Evolutionary conservation across 805 yeast species (phyloP).

Genomic region (Metschnikowia cerradonensis): DNA sequence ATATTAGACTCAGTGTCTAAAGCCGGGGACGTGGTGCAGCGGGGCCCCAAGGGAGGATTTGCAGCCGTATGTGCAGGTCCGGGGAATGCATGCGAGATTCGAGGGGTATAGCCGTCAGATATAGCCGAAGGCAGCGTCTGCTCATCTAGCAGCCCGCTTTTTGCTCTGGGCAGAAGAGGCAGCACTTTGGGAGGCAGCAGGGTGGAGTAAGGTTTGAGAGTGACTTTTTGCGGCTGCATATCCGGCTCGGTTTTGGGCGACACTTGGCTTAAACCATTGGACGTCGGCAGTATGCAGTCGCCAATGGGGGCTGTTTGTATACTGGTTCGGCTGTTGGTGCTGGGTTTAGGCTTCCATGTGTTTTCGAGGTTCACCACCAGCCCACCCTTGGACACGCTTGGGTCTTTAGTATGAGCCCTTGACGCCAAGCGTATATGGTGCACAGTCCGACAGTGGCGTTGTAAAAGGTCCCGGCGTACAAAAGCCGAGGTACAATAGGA

Average conservation of each 20-base stretch:
- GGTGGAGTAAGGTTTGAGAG: not conserved
- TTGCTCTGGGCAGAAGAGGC: not conserved
- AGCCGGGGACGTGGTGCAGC: not conserved
- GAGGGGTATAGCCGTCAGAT: not conserved
- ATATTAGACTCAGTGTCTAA: constrained; percentile 3
- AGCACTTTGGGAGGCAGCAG: not conserved
- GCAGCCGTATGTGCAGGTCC: not conserved
- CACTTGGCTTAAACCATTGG: not conserved
- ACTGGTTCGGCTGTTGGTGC: not conserved
- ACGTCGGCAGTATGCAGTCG: not conserved
- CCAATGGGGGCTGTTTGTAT: not conserved
- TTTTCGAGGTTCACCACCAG: constrained; percentile 1
- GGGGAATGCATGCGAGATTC: not conserved
- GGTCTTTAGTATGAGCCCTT: constrained; percentile 3
- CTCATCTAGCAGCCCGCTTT: not conserved
- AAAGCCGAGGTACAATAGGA: constrained; percentile 64
- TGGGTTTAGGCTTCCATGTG: not conserved
- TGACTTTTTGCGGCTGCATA: not conserved
- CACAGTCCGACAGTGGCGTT: constrained; percentile 75
- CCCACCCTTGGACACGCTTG: not conserved
- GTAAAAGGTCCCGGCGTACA: constrained; percentile 72
- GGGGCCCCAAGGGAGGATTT: not conserved
- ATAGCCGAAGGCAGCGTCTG: not conserved
- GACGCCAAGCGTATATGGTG: constrained; percentile 40
- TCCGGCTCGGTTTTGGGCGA: not conserved